Conservation (phyloP, 345 rosid species). For the Populus simonii region DNA sequence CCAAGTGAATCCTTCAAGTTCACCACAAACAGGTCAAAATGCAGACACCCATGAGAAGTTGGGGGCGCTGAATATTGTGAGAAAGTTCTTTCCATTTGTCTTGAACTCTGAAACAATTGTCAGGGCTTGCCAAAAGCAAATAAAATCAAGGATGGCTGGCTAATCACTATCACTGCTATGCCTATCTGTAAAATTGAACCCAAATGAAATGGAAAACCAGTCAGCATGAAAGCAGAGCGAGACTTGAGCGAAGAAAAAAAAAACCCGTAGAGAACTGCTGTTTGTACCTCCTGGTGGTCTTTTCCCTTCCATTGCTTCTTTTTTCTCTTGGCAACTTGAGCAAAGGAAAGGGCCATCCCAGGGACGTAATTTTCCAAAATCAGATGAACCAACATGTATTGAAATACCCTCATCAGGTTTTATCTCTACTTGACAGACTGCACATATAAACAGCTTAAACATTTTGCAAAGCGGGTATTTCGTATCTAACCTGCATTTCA, state of each 20-base stretch:
- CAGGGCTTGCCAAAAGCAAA: conserved; percentile 23
- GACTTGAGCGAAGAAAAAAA: not conserved
- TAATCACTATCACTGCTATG: conserved; percentile 88
- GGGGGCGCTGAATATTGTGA: conserved; percentile 21
- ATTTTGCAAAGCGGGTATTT: conserved; percentile 94
- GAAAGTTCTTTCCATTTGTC: conserved; percentile 34
- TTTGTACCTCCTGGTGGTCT: conserved; percentile 68
- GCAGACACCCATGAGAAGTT: conserved; percentile 26
- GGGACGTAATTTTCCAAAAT: conserved; percentile 66
- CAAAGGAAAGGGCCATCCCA: conserved; percentile 99
- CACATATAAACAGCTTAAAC: conserved; percentile 93
- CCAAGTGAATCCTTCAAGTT: conserved; percentile 19
- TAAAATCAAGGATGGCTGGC: conserved; percentile 27
- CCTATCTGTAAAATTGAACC: conserved; percentile 54
- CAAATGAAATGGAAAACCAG: conserved; percentile 16
- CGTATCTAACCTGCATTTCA: conserved; percentile 78
- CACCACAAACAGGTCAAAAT: conserved; percentile 29
- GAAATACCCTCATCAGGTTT: conserved; percentile 97
- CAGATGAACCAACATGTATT: conserved; percentile 70
- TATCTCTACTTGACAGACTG: conserved; percentile 98
- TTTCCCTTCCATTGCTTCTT: conserved; percentile 98
- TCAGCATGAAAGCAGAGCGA: not conserved
- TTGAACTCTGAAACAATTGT: conserved; percentile 38
- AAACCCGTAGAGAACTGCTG: not conserved
- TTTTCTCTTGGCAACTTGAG: conserved; percentile 90